Conservation (phyloP, 2,329 filamentous ascomycete species). For the Nannizziopsis arthrosporioides region DNA sequence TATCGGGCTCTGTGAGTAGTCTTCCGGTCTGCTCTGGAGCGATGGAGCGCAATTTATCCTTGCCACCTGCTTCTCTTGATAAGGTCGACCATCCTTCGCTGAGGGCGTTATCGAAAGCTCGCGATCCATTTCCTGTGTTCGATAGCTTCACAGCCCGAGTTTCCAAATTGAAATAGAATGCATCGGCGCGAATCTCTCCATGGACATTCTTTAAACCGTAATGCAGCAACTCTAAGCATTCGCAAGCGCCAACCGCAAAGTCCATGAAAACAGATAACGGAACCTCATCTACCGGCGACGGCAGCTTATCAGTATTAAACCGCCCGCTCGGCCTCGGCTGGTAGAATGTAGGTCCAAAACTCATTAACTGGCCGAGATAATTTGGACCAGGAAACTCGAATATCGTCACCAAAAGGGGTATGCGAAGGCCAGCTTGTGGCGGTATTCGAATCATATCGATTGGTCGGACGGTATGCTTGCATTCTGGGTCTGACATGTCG, state of each 20-base stretch:
- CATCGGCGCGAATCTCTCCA: constrained; percentile 79
- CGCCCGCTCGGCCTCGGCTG: constrained; percentile 45
- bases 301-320: constrained; percentile 32
- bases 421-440: constrained; percentile 55
- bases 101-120: constrained; percentile 82
- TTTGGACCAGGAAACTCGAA: constrained; percentile 70
- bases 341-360: constrained; percentile 68
- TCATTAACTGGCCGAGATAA: constrained; percentile 56
- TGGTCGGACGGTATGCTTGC: constrained; percentile 65
- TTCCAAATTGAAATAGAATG: constrained; percentile 72
- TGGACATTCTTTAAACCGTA: constrained; percentile 78
- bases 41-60: constrained; percentile 82
- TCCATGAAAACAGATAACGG: constrained; percentile 69
- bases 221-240: constrained; percentile 83
- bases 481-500: constrained; percentile 57
- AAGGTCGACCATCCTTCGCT: constrained; percentile 78
- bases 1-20: constrained; percentile 84
- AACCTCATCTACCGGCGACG: constrained; percentile 46
- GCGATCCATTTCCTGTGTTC: constrained; percentile 73
- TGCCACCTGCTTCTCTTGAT: constrained; percentile 72
- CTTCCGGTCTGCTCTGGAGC: constrained; percentile 90
- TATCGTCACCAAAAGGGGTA: constrained; percentile 63
- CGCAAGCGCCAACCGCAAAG: constrained; percentile 77
- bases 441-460: constrained; percentile 66
- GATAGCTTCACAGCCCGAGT: constrained; percentile 63